Evolutionary conservation across 1,139 yeast species (phyloP), one percentile per base, ranked within the genome.

Genomic region (Suhomyces bolitotheri): DNA sequence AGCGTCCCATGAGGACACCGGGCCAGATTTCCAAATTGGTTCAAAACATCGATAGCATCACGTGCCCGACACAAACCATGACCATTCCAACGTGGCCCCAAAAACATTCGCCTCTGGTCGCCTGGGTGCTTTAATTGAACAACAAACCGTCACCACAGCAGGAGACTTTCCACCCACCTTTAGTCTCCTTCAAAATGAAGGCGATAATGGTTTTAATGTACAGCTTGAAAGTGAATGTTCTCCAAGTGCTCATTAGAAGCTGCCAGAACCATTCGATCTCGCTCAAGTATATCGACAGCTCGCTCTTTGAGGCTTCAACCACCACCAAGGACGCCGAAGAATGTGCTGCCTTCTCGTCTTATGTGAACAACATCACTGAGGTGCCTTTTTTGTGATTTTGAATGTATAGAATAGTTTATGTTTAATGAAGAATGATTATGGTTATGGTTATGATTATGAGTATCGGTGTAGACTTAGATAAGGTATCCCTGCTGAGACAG

Each of bases 181-280:
- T n/a, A n/a, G n/a, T n/a, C n/a, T n/a, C n/a, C n/a, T n/a, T n/a
- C n/a, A n/a, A n/a, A 23, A 68, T 69, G 74, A 64, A 64, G 48
- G 40, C 62, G 27, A 41, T 67, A 10, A 46, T 63, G 25, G 54
- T 66, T 42, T 45, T 67, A 16, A 46, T 69, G 40, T 67, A 69
- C 44, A 49, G 63, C 25, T 51, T 70, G 33, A 68, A 69, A 47
- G 54, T 64, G 25, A 70, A 70, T 41, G 41, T 70, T 23, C 53
- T 70, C 29, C 69, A 60, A 37, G 51, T 66, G 16, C 46, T 70
- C n/a, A 61, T 70, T 22, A 53, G 58, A 37, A 60, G 54, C 36
- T 58, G 70, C 36, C 55, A 73, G 36, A 58, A 56, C 31, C 61
- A 63, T 32, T 63, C 65, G 20, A 52, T 60, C 14, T 50, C 62